Conservation (phyloP, 345 rosid species). For the Xanthoceras sorbifolium region DNA sequence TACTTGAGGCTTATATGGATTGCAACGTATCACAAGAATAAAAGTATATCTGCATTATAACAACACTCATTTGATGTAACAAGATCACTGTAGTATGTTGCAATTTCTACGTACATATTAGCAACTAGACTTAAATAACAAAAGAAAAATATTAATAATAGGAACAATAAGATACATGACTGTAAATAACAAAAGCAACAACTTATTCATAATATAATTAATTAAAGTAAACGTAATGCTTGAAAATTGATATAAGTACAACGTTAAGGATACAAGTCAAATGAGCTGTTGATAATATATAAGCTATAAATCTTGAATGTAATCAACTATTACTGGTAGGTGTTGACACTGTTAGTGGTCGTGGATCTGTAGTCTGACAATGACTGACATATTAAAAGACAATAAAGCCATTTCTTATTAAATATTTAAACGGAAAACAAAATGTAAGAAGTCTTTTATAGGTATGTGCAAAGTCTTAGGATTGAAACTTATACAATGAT, state of each 20-base stretch:
- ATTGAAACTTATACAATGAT: not conserved
- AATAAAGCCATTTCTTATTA: not conserved
- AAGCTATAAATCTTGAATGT: not conserved
- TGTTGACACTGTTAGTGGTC: not conserved
- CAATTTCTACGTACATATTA: not conserved
- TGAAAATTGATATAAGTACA: not conserved
- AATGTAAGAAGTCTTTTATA: too few relatives aligned
- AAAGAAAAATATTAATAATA: not conserved
- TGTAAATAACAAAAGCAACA: not conserved
- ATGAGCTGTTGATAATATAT: not conserved
- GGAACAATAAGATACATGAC: not conserved
- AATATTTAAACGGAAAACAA: too few relatives aligned
- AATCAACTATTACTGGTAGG: not conserved
- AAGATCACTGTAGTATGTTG: not conserved
- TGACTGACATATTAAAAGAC: not conserved
- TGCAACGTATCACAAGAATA: not conserved
- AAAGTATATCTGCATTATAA: not conserved
- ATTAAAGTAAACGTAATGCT: not conserved
- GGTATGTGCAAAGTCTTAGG: not conserved
- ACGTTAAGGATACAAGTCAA: not conserved
- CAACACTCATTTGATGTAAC: not conserved
- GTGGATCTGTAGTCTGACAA: not conserved
- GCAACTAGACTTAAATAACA: not conserved
- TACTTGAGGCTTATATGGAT: not conserved
- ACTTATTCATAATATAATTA: not conserved